phyloP scores from a whole-genome alignment of 1,284 basidiomycete species.

The Waitea zeae region DNA sequence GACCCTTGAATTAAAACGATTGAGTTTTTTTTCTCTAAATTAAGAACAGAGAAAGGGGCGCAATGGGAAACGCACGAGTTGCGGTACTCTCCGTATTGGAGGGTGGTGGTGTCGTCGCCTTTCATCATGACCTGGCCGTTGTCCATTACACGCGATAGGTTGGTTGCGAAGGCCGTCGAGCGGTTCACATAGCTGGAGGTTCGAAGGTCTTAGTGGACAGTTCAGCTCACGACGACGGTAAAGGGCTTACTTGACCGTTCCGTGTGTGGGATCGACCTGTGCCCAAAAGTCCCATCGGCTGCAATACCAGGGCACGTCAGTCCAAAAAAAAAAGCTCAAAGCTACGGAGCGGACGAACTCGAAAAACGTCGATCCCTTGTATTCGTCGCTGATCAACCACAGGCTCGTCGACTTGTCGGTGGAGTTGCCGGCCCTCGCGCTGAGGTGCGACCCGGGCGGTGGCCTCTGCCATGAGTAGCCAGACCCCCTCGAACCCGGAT shows the following conservation, averaged over 20 bases:
- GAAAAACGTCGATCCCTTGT: conserved; percentile 16
- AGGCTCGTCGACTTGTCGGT: conserved; percentile 13
- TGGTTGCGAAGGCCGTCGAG: conserved; percentile 24
- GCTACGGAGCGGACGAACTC: conserved; percentile 13
- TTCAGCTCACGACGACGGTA: conserved; percentile 3
- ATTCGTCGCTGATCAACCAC: conserved; percentile 21
- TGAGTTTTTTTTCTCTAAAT: not conserved
- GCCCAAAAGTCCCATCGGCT: conserved; percentile 47
- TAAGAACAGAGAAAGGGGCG: not conserved
- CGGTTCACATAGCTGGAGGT: conserved; percentile 30
- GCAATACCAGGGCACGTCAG: conserved; percentile 17
- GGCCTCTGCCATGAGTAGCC: too few relatives aligned
- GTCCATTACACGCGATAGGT: conserved; percentile 32
- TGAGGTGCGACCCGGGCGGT: too few relatives aligned
- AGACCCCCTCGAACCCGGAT: too few relatives aligned
- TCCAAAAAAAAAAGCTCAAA: conserved; percentile 2
- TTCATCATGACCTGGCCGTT: conserved; percentile 53
- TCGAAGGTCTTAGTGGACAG: conserved; percentile 1
- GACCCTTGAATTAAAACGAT: conserved; percentile 21
- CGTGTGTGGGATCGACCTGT: conserved; percentile 45
- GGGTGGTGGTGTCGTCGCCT: conserved; percentile 42
- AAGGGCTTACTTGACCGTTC: conserved; percentile 35
- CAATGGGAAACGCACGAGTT: conserved; percentile 26
- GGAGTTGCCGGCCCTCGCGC: too few relatives aligned
- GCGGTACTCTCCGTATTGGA: conserved; percentile 31